phyloP scores from a whole-genome alignment of 352 stramenopile genomes.

The Elongisporangium anandrum region DNA sequence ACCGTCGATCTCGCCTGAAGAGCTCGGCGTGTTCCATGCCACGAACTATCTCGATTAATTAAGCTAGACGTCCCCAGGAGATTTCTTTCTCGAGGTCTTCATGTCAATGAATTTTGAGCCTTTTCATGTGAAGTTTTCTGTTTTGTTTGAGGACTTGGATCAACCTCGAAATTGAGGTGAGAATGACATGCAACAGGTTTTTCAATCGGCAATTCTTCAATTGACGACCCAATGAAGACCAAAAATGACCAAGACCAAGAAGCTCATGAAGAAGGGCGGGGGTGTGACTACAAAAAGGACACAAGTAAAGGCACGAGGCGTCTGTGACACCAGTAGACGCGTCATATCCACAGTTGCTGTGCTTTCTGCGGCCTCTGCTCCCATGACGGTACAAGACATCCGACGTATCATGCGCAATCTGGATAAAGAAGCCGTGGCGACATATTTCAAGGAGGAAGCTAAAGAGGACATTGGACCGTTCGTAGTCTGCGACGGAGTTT shows the following conservation, averaged over 20 bases:
- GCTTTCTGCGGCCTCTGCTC: neutral
- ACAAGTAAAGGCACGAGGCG: neutral
- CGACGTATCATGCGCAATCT: neutral
- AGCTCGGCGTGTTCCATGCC: slow-evolving; percentile 78
- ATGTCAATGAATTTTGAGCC: slow-evolving; percentile 9
- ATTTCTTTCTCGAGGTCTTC: neutral
- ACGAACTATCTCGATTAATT: slow-evolving; percentile 81
- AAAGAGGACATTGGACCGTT: neutral
- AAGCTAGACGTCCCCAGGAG: neutral
- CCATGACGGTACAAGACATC: neutral
- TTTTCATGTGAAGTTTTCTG: slow-evolving; percentile 4
- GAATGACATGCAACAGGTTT: no score
- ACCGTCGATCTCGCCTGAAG: slow-evolving; percentile 48
- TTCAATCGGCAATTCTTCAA: no score
- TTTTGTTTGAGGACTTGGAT: slow-evolving; percentile 4
- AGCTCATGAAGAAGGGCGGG: no score
- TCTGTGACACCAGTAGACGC: neutral
- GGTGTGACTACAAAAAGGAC: no score
- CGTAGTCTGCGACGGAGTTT: neutral
- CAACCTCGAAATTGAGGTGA: no score
- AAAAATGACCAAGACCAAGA: no score
- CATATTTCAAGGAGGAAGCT: neutral
- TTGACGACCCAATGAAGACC: no score
- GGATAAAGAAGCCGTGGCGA: neutral
- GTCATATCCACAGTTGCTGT: no score